Percentiles rank a stretch among this genome's conserved stretches.
These are phyloP conservation scores for Pleurotus pulmonarius DNA, from an alignment of 768 basidiomycete species.

Conservation along the genomic window DNA sequence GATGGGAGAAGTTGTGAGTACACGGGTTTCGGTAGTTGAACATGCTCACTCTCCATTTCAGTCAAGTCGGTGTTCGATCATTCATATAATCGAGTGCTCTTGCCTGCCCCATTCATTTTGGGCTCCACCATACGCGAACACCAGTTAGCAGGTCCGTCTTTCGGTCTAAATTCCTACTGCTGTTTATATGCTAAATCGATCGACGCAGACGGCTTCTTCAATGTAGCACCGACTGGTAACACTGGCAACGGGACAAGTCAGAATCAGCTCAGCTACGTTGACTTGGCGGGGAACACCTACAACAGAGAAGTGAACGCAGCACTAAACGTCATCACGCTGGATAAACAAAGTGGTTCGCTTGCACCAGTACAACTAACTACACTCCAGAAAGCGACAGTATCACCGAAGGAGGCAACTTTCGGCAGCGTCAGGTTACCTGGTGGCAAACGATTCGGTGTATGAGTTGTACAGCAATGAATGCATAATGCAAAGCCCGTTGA, in stretches of 20 bases:
- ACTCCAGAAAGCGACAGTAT: neutral
- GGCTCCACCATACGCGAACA: constrained; percentile 54
- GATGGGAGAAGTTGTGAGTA: constrained; percentile 33
- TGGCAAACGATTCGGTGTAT: constrained; percentile 10
- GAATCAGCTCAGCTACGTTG: constrained; percentile 63
- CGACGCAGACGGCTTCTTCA: constrained; percentile 47
- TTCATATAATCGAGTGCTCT: constrained; percentile 56
- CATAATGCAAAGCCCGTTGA: no score
- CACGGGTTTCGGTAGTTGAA: neutral
- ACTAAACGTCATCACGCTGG: constrained; percentile 56
- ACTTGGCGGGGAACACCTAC: constrained; percentile 60
- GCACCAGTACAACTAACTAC: constrained; percentile 15
- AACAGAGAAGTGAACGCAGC: constrained; percentile 56
- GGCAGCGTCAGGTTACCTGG: constrained; percentile 15
- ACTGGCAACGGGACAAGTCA: constrained; percentile 66
- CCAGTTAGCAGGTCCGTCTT: constrained; percentile 56
- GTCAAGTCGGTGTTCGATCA: constrained; percentile 60
- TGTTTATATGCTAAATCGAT: neutral
- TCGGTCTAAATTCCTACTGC: neutral
- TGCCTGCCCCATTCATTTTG: constrained; percentile 56
- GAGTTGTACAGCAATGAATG: neutral
- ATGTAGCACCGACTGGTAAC: constrained; percentile 39
- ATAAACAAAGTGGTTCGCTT: constrained; percentile 51
- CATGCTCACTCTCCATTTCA: constrained; percentile 18
- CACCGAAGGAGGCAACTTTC: neutral